These are phyloP conservation scores for Kuraishia cidri DNA, from an alignment of 805 yeast genomes.

Conservation along the genomic window DNA sequence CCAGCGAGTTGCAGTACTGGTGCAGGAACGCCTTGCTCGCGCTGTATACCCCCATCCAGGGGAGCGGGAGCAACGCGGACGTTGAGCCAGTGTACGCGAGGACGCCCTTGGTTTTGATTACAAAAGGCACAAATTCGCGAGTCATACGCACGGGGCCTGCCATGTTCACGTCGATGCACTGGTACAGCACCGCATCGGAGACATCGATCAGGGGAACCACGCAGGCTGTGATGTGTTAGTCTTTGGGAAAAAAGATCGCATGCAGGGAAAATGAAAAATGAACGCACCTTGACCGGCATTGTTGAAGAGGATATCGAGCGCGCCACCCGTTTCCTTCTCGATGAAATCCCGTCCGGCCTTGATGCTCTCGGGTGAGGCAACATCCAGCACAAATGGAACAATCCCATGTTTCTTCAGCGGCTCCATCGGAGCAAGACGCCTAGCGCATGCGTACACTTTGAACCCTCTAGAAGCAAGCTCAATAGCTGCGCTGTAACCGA, in stretches of 20 bases:
- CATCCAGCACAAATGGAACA: constrained; percentile 44
- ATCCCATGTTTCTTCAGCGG: constrained; percentile 35
- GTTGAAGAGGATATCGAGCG: constrained; percentile 55
- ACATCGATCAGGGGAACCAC: constrained; percentile 65
- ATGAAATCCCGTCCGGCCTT: constrained; percentile 31
- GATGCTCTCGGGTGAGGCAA: constrained; percentile 41
- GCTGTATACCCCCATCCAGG: constrained; percentile 59
- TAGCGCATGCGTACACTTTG: constrained; percentile 65
- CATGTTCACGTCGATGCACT: constrained; percentile 58
- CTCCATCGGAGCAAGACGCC: constrained; percentile 55
- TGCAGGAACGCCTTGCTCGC: constrained; percentile 73
- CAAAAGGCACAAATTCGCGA: constrained; percentile 42
- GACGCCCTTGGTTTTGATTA: constrained; percentile 59
- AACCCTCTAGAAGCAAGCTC: constrained; percentile 34
- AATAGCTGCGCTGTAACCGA: constrained; percentile 38
- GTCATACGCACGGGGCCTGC: constrained; percentile 59
- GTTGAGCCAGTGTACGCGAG: constrained; percentile 71
- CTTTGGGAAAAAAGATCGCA: neutral
- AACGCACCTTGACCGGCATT: constrained; percentile 44
- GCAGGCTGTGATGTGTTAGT: constrained; percentile 38
- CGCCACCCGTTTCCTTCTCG: constrained; percentile 30
- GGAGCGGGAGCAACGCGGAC: constrained; percentile 59
- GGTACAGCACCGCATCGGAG: constrained; percentile 38
- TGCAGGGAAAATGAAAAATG: neutral
- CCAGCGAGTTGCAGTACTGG: constrained; percentile 53